phyloP scores from a whole-genome alignment of 257 asterid species.

The Solanum tarapatanum region DNA sequence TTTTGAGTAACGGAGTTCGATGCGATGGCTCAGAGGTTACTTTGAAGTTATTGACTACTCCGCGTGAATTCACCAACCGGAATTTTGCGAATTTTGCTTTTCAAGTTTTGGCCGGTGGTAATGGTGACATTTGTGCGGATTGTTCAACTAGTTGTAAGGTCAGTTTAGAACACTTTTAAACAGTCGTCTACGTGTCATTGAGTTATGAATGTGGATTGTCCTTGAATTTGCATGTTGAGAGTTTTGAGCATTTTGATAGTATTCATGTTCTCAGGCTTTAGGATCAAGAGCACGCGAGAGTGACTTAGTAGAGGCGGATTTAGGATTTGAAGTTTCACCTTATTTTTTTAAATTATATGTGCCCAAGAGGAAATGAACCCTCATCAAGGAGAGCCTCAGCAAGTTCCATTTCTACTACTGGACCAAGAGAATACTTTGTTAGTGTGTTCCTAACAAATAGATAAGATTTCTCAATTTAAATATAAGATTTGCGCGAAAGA shows the following conservation, averaged over 20 bases:
- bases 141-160: conserved; percentile 81
- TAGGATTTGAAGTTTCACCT: too few species aligned
- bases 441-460: not conserved
- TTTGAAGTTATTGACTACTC: conserved; percentile 52
- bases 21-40: conserved; percentile 24
- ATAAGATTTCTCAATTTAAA: not conserved
- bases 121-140: conserved; percentile 31
- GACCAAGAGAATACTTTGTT: not conserved
- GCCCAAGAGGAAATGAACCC: too few species aligned
- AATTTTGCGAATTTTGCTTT: conserved; percentile 50
- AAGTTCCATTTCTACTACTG: not conserved
- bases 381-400: not conserved
- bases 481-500: not conserved
- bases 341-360: too few species aligned
- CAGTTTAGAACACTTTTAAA: not conserved
- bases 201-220: not conserved
- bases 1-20: conserved; percentile 18
- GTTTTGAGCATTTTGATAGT: not conserved
- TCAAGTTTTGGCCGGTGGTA: conserved; percentile 32
- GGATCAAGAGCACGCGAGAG: not conserved
- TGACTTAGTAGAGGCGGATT: rapidly evolving
- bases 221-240: not conserved
- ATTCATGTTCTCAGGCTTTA: not conserved
- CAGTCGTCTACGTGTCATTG: not conserved
- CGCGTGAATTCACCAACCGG: conserved; percentile 45